These are phyloP conservation scores for Rutstroemia sp. DNA, from an alignment of 2,329 filamentous ascomycete species.

Conservation along the genomic window DNA sequence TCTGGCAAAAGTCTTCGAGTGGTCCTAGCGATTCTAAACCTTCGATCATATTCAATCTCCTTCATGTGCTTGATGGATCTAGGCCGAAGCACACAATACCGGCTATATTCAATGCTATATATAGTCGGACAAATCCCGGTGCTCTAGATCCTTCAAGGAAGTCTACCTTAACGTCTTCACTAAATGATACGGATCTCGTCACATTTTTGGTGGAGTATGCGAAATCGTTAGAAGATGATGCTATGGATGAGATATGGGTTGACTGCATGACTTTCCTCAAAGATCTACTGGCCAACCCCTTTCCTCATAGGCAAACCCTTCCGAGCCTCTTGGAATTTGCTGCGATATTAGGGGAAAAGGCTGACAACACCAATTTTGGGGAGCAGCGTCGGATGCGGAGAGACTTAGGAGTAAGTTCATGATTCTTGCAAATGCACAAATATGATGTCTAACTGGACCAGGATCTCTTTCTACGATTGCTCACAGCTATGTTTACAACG, in stretches of 20 bases:
- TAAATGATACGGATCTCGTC: constrained; percentile 78
- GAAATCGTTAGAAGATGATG: constrained; percentile 85
- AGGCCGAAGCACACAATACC: constrained; percentile 87
- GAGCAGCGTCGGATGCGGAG: constrained; percentile 88
- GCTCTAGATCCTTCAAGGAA: constrained; percentile 73
- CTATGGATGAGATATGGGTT: constrained; percentile 96
- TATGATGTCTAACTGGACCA: constrained; percentile 30
- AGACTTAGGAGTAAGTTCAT: constrained; percentile 67
- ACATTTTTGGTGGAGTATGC: constrained; percentile 89
- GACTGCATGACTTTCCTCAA: constrained; percentile 88
- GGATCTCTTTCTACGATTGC: constrained; percentile 81
- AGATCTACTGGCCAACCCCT: constrained; percentile 86
- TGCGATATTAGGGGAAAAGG: constrained; percentile 84
- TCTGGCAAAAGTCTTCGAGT: constrained; percentile 59
- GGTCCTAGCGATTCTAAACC: constrained; percentile 42
- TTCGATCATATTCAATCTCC: constrained; percentile 69
- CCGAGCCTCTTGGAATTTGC: constrained; percentile 83
- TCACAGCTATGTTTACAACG: constrained; percentile 92
- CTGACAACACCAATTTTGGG: constrained; percentile 96
- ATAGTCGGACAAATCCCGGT: constrained; percentile 81
- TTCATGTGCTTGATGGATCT: constrained; percentile 87
- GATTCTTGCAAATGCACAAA: background rate
- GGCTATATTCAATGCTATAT: constrained; percentile 91
- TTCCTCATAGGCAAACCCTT: constrained; percentile 87
- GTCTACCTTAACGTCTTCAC: constrained; percentile 79